Conservation (phyloP, 768 basidiomycete genomes). For the Gloeostereum incarnatum region DNA sequence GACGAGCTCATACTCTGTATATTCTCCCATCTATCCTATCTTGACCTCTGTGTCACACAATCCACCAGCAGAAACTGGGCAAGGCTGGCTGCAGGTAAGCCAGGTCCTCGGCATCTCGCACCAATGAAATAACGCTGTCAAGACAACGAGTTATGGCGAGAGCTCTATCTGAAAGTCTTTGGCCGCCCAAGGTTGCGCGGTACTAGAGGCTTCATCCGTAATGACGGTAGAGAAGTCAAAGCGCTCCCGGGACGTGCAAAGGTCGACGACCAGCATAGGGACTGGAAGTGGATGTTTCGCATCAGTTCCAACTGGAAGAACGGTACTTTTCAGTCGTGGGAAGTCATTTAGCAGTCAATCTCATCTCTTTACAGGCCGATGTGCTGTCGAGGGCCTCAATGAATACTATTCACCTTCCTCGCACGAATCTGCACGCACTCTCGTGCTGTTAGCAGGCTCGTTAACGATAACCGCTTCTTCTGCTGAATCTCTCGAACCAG, state of each 20-base stretch:
- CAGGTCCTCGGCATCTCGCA: conserved; percentile 26
- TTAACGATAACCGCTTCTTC: conserved; percentile 52
- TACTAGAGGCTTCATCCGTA: conserved; percentile 44
- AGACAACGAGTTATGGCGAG: conserved; percentile 52
- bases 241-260: conserved; percentile 46
- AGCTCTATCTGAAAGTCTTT: conserved; percentile 52
- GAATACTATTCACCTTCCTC: not conserved
- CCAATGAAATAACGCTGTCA: conserved; percentile 5
- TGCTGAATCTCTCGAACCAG: conserved; percentile 20
- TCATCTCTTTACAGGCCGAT: conserved; percentile 46
- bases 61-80: conserved; percentile 57
- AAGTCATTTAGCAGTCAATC: conserved; percentile 9
- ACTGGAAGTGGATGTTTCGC: conserved; percentile 86
- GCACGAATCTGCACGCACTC: conserved; percentile 14
- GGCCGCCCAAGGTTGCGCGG: conserved; percentile 65
- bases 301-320: conserved; percentile 77
- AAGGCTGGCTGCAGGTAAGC: conserved; percentile 57
- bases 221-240: conserved; percentile 50
- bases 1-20: conserved; percentile 71
- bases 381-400: conserved; percentile 25
- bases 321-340: conserved; percentile 31
- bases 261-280: conserved; percentile 28
- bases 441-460: conserved; percentile 51
- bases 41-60: conserved; percentile 61
- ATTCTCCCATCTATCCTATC: conserved; percentile 60